Evolutionary conservation across 2,329 filamentous ascomycete species (phyloP).

Genomic region (Neoascochyta sp.): DNA sequence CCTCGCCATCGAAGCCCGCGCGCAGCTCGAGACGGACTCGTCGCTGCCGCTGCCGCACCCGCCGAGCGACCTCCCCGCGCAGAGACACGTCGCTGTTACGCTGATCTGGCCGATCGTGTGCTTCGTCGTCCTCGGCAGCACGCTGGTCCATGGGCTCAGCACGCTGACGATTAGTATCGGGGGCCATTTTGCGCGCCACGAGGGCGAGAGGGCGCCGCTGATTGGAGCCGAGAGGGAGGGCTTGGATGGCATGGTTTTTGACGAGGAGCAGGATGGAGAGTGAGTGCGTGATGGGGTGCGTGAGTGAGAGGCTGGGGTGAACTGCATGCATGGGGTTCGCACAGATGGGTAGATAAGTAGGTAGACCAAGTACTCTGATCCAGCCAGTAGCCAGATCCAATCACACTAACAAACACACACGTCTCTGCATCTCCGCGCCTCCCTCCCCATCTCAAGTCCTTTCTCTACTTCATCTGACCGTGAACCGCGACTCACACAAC

Average conservation of each 20-base stretch:
- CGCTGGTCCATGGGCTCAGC: conserved; percentile 53
- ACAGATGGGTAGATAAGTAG: no score
- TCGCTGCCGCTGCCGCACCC: conserved; percentile 46
- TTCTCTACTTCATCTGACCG: no score
- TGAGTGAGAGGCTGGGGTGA: no score
- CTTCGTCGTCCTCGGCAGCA: conserved; percentile 53
- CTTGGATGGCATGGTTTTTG: conserved; percentile 50
- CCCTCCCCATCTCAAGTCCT: no score
- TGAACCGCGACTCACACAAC: no score
- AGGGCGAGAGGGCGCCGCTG: conserved; percentile 49
- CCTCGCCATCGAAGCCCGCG: conserved; percentile 54
- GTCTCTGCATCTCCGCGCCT: no score
- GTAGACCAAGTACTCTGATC: no score
- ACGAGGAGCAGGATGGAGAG: conserved; percentile 31
- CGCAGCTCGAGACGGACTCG: conserved; percentile 50
- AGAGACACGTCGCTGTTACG: conserved; percentile 41
- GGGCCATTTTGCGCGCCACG: conserved; percentile 46
- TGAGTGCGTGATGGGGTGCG: no score
- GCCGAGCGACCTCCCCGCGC: conserved; percentile 32
- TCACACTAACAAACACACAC: no score
- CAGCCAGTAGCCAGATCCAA: no score
- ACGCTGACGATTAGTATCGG: conserved; percentile 50
- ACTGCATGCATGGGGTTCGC: no score
- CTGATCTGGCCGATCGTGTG: conserved; percentile 55
- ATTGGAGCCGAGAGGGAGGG: conserved; percentile 51